Conservation (phyloP, 495 filamentous ascomycete genomes). For the Talaromyces liani region DNA sequence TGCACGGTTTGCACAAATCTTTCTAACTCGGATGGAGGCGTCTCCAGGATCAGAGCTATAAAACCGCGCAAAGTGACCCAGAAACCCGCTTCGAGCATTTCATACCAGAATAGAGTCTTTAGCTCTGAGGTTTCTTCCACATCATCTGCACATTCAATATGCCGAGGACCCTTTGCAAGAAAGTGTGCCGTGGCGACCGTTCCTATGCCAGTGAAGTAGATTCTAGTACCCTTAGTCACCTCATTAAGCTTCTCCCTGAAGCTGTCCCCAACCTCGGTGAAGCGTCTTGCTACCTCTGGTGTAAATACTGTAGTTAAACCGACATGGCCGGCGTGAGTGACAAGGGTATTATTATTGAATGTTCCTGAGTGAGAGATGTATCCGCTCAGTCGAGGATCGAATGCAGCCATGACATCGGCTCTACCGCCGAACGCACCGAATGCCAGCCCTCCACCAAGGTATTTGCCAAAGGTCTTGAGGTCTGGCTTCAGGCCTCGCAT, state of each 20-base stretch:
- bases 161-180: background rate
- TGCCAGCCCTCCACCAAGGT: conserved; percentile 48
- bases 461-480: conserved; percentile 49
- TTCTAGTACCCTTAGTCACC: conserved; percentile 16
- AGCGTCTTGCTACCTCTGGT: background rate
- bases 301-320: conserved; percentile 10
- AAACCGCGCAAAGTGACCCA: conserved; percentile 39
- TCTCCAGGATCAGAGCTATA: conserved; percentile 34
- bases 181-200: conserved; percentile 15
- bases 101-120: conserved; percentile 42
- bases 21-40: conserved; percentile 29
- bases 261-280: conserved; percentile 3
- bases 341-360: background rate
- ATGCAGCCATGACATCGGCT: conserved; percentile 44
- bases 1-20: conserved; percentile 19
- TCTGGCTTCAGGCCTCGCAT: conserved; percentile 38
- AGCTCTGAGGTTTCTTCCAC: conserved; percentile 20
- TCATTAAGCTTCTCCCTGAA: conserved; percentile 12
- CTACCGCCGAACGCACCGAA: conserved; percentile 53
- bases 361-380: background rate
- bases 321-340: background rate
- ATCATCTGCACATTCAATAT: background rate
- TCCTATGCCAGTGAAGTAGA: conserved; percentile 15
- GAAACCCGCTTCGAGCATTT: conserved; percentile 39
- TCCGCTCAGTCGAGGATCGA: conserved; percentile 22